Evolutionary conservation across 1,139 yeast species (phyloP).

Genomic region (Lodderomyces jiufengensis): DNA sequence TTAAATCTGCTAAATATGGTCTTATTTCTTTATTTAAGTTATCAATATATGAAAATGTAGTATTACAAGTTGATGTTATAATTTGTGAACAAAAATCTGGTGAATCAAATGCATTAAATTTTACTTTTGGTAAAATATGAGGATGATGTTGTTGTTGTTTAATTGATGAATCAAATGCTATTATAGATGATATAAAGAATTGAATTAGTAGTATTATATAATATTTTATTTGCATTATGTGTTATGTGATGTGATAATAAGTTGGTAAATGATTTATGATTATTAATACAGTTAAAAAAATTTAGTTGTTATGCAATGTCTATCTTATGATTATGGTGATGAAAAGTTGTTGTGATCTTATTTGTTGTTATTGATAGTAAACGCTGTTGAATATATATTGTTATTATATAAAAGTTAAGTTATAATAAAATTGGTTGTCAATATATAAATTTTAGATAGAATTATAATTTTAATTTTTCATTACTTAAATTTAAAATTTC

Average conservation of each 20-base stretch:
- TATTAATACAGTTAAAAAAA: too few relatives aligned
- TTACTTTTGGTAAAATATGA: conserved; percentile 12
- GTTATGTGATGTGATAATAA: neutral
- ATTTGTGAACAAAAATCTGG: conserved; percentile 48
- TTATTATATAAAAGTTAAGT: too few relatives aligned
- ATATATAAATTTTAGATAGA: too few relatives aligned
- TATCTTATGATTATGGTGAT: too few relatives aligned
- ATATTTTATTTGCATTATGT: conserved; percentile 2
- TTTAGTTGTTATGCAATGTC: too few relatives aligned
- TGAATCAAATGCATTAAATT: conserved; percentile 38
- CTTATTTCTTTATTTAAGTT: conserved; percentile 32
- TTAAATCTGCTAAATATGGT: conserved; percentile 54
- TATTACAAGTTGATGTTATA: conserved; percentile 45
- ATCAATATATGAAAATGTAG: conserved; percentile 46
- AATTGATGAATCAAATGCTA: conserved; percentile 7
- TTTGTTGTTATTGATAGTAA: too few relatives aligned
- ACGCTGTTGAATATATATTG: too few relatives aligned
- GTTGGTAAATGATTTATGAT: neutral
- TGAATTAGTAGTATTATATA: conserved; percentile 10
- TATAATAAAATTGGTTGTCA: too few relatives aligned
- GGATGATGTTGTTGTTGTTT: neutral
- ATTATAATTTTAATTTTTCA: too few relatives aligned
- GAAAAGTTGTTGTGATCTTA: too few relatives aligned
- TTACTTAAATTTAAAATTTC: too few relatives aligned
- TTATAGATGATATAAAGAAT: conserved; percentile 1